phyloP scores from a whole-genome alignment of 129 eudicot genomes.

The Rutidosis leptorrhynchoides region DNA sequence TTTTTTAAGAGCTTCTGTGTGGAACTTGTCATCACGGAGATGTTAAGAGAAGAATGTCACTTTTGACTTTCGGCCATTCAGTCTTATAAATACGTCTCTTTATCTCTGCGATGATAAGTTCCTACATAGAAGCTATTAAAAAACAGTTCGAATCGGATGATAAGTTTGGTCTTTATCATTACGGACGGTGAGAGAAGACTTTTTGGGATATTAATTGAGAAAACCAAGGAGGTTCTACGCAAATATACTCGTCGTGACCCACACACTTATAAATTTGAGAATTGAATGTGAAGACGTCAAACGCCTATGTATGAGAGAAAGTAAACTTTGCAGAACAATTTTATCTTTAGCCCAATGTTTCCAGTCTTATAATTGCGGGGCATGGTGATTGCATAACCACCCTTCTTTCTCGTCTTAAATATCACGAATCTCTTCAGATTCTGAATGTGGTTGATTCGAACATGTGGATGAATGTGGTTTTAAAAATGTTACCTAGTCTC shows the following conservation, averaged over 20 bases:
- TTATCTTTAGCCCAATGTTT: slow-evolving; percentile 39
- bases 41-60: slow-evolving; percentile 43
- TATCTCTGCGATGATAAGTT: slow-evolving; percentile 46
- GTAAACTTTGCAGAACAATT: slow-evolving; percentile 19
- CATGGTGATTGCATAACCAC: slow-evolving; percentile 42
- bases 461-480: slow-evolving; percentile 43
- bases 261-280: no score
- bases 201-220: slow-evolving; percentile 39
- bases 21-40: no score
- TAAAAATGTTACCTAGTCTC: slow-evolving; percentile 36
- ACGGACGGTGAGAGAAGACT: slow-evolving; percentile 45
- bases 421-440: slow-evolving; percentile 36
- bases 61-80: slow-evolving; percentile 36
- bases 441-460: slow-evolving; percentile 38
- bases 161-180: slow-evolving; percentile 42
- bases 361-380: slow-evolving; percentile 44
- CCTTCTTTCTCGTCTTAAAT: slow-evolving; percentile 38
- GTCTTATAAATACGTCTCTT: slow-evolving; percentile 34
- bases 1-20: no score
- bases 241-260: slow-evolving; percentile 35
- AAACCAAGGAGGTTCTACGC: slow-evolving; percentile 35
- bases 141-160: slow-evolving; percentile 40
- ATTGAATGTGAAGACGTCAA: slow-evolving; percentile 45
- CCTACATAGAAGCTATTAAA: slow-evolving; percentile 42
- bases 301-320: slow-evolving; percentile 35